Base-by-base conservation (phyloP, 2,329 filamentous ascomycete genomes). In the Beauveria varroae region DNA sequence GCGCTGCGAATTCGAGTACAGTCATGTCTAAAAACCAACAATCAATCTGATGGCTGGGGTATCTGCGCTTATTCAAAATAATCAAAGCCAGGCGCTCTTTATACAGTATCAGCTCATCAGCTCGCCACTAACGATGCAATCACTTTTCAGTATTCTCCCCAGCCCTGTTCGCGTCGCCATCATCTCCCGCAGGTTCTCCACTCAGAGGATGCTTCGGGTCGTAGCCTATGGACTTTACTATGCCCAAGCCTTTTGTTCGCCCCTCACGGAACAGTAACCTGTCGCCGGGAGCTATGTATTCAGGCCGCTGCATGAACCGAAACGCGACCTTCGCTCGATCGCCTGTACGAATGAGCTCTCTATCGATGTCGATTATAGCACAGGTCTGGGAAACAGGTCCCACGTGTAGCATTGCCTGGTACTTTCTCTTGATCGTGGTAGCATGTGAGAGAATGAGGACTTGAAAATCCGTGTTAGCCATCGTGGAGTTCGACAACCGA, bases 351-450 rank as follows among this genome's bases (percentile, higher is more conserved):
- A 99, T 97, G 69, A 93, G 95, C 28, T 90, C 89, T n/a, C 93
- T 87, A 72, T 99, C 95, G 66, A 99, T 95, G 70, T 97, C 95
- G 69, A 99, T 96, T 71, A 99, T 97, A 12, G 92, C 87, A 71
- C 95, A 99, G 0, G 95, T 99, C 76, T 99, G 95, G 46, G 89
- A 91, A 49, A 99, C 90, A 0, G 95, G 90, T 0, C 95, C 95
- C 5, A 99, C 93, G 68, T 99, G 95, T 24, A 99, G 82, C 93
- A 98, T 99, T 0, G 95, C 95, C 77, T 99, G 95, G 67, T 99
- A 99, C 69, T 92, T 93, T 0, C 87, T 91, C 74, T 96, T 95
- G 74, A 99, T 99, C 49, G 95, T 99, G 0, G 95, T 99, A 0
- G 93, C 92, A 70, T 99, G 95, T 4, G 90, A 96, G 7, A 99